phyloP scores from a whole-genome alignment of 257 asterid species.

The Solanum corneliomulleri region DNA sequence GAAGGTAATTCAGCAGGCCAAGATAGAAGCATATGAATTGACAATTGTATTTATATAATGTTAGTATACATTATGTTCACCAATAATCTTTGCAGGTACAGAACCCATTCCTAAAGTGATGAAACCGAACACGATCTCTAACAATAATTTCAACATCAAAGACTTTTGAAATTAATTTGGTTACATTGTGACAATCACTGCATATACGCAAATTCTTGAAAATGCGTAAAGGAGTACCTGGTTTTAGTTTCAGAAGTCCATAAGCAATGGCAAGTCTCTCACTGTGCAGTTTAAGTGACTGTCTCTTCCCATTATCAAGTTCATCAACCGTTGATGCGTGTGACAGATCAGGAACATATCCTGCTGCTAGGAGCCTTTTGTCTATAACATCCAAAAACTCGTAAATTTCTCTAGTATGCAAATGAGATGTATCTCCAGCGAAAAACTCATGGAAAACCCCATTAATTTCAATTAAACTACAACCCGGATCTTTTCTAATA shows the following conservation, averaged over 20 bases:
- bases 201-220: constrained; percentile 60
- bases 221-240: constrained; percentile 43
- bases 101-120: constrained; percentile 42
- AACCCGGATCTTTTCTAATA: constrained; percentile 60
- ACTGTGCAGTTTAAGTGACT: constrained; percentile 48
- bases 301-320: constrained; percentile 28
- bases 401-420: constrained; percentile 35
- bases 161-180: constrained; percentile 32
- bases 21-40: background rate
- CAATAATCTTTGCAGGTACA: constrained; percentile 74
- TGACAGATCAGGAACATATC: constrained; percentile 36
- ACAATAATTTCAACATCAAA: constrained; percentile 44
- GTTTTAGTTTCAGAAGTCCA: constrained; percentile 43
- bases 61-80: constrained; percentile 10
- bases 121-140: constrained; percentile 76
- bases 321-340: constrained; percentile 53
- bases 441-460: constrained; percentile 59
- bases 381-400: constrained; percentile 32
- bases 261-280: constrained; percentile 66
- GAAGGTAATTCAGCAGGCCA: background rate
- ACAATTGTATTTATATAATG: background rate
- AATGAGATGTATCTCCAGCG: constrained; percentile 68
- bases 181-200: constrained; percentile 52
- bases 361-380: constrained; percentile 31
- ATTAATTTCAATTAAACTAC: constrained; percentile 51